These are phyloP conservation scores for Colletotrichum sp. DNA, from an alignment of 2,329 filamentous ascomycete genomes.

Conservation along the genomic window DNA sequence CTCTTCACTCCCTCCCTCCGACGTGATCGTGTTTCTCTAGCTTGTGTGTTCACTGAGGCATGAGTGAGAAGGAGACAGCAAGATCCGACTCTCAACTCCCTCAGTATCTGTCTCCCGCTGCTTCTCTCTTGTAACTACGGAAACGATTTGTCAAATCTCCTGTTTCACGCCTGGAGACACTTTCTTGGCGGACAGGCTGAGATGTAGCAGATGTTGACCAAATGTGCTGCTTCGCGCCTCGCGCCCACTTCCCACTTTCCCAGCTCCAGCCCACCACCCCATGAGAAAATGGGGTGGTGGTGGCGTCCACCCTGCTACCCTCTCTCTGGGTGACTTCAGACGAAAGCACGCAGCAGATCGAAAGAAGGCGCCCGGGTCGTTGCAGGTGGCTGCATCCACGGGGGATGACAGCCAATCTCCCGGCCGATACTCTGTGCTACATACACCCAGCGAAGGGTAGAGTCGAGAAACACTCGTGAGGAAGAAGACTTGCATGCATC, in stretches of 20 bases:
- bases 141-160: constrained; percentile 9
- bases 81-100: background rate
- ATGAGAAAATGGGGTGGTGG: background rate
- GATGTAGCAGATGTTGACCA: constrained; percentile 1
- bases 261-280: background rate
- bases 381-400: constrained; percentile 16
- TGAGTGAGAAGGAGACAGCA: background rate
- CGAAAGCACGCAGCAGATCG: constrained; percentile 12
- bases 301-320: background rate
- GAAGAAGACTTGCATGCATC: background rate
- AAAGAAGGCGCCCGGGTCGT: background rate
- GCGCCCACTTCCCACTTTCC: background rate
- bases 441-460: background rate
- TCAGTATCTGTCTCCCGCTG: background rate
- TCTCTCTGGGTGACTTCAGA: constrained; percentile 6
- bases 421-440: background rate
- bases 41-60: background rate
- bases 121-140: background rate
- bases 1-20: background rate
- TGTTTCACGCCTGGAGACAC: constrained; percentile 17
- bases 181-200: constrained; percentile 17
- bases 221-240: background rate
- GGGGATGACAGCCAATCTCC: constrained; percentile 6
- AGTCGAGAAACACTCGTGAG: background rate
- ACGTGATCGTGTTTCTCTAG: background rate